Evolutionary conservation across 2,329 filamentous ascomycete species (phyloP).

Genomic region (Davidsoniella eucalypti): DNA sequence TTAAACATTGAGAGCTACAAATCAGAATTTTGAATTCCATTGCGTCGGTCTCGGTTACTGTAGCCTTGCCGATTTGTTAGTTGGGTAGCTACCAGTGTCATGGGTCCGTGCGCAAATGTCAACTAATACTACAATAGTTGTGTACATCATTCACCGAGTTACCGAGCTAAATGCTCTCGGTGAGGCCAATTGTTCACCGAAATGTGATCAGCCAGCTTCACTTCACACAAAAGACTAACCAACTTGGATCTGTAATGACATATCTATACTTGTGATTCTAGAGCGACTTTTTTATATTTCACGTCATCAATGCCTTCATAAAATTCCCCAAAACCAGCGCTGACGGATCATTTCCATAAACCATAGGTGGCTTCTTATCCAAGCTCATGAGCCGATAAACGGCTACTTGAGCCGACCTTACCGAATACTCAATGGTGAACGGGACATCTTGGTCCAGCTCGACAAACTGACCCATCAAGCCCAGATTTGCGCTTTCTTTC

Average conservation of each 20-base stretch:
- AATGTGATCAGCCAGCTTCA: no score
- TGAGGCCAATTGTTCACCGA: background rate
- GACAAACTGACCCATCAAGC: slow-evolving; percentile 26
- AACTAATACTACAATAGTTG: no score
- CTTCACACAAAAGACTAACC: no score
- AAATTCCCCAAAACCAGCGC: slow-evolving; percentile 13
- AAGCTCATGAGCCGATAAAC: slow-evolving; percentile 17
- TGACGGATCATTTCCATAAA: slow-evolving; percentile 16
- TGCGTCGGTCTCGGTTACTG: no score
- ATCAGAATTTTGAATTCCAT: no score
- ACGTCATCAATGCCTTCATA: slow-evolving; percentile 14
- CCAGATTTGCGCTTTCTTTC: slow-evolving; percentile 22
- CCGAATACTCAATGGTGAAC: slow-evolving; percentile 21
- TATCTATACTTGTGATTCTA: no score
- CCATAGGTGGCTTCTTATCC: slow-evolving; percentile 17
- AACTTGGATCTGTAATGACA: no score
- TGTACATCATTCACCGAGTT: background rate
- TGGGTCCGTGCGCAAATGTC: background rate
- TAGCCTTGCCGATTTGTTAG: background rate
- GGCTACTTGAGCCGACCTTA: slow-evolving; percentile 22
- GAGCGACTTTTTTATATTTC: background rate
- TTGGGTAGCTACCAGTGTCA: background rate
- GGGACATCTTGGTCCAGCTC: slow-evolving; percentile 24
- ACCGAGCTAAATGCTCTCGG: background rate
- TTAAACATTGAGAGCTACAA: no score